A percentile compares a stretch with the other conserved stretches of the same genome.
Conservation (phyloP, 1,284 basidiomycete genomes). For the Porogramme epimiltina region DNA sequence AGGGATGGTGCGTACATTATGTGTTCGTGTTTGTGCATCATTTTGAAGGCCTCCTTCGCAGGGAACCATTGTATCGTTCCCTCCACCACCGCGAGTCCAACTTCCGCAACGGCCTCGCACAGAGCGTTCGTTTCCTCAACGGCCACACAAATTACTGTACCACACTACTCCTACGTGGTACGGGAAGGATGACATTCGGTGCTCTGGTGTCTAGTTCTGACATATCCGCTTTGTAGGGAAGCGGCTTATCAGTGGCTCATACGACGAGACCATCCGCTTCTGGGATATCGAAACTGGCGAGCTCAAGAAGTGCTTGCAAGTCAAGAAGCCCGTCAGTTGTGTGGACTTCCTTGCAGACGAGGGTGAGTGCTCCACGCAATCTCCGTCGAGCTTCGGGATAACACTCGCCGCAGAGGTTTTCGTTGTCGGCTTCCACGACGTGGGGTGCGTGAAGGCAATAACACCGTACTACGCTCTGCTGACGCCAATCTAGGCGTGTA, state of each 20-base stretch:
- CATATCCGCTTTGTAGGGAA: constrained; percentile 47
- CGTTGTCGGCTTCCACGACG: constrained; percentile 90
- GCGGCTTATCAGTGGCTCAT: constrained; percentile 84
- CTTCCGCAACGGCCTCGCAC: constrained; percentile 76
- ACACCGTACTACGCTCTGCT: background rate
- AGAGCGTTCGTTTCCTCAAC: constrained; percentile 74
- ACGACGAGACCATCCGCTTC: constrained; percentile 89
- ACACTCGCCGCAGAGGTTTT: constrained; percentile 64
- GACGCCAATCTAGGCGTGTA: constrained; percentile 36
- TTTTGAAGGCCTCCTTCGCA: constrained; percentile 25
- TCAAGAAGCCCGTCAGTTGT: constrained; percentile 88
- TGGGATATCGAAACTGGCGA: constrained; percentile 85
- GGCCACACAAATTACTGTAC: constrained; percentile 92
- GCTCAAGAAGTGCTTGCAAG: constrained; percentile 78
- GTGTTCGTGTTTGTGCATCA: background rate
- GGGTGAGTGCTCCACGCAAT: constrained; percentile 41
- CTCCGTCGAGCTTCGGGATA: too few species aligned
- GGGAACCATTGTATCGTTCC: constrained; percentile 79
- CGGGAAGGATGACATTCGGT: too few species aligned
- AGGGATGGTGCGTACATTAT: constrained; percentile 62
- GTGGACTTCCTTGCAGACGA: constrained; percentile 86
- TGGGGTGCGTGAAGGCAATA: constrained; percentile 59
- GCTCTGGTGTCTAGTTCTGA: background rate
- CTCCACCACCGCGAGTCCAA: constrained; percentile 88
- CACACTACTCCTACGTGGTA: constrained; percentile 73